These are phyloP conservation scores for Omphalotus guepiniiformis DNA, from an alignment of 768 basidiomycete species.

Conservation along the genomic window DNA sequence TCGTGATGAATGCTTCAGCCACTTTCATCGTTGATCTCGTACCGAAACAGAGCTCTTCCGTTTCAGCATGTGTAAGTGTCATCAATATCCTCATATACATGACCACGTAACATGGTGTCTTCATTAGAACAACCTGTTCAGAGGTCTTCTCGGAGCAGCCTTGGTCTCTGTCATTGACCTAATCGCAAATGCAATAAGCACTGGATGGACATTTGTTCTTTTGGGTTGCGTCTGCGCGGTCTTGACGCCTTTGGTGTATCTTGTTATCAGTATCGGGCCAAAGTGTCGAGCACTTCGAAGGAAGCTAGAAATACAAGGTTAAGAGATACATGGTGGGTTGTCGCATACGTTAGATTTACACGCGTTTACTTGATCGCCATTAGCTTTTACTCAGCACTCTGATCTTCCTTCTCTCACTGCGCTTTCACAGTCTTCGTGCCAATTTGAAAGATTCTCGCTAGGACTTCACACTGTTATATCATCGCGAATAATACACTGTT, in stretches of 20 bases:
- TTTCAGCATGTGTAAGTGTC: slow-evolving; percentile 64
- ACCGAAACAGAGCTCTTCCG: slow-evolving; percentile 58
- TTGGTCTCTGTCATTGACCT: slow-evolving; percentile 7
- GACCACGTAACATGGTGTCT: background rate
- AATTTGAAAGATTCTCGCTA: too few species aligned
- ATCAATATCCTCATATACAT: background rate
- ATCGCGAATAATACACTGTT: too few species aligned
- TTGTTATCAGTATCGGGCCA: slow-evolving; percentile 5
- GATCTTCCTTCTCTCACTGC: too few species aligned
- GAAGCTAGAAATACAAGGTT: too few species aligned
- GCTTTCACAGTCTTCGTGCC: too few species aligned
- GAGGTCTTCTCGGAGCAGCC: background rate
- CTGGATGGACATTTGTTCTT: slow-evolving; percentile 5
- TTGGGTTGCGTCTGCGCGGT: slow-evolving; percentile 2
- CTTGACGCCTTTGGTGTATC: slow-evolving; percentile 1
- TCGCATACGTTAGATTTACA: too few species aligned
- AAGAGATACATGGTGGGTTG: too few species aligned
- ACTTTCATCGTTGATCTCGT: slow-evolving; percentile 65
- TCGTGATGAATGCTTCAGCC: slow-evolving; percentile 52
- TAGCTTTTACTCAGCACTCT: too few species aligned
- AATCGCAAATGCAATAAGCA: background rate
- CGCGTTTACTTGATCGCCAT: too few species aligned
- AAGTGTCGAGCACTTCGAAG: too few species aligned
- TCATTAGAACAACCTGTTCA: slow-evolving; percentile 5
- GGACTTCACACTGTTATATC: too few species aligned